Conservation (phyloP, 83 land plant genomes). For the Isoetes engelmannii region DNA sequence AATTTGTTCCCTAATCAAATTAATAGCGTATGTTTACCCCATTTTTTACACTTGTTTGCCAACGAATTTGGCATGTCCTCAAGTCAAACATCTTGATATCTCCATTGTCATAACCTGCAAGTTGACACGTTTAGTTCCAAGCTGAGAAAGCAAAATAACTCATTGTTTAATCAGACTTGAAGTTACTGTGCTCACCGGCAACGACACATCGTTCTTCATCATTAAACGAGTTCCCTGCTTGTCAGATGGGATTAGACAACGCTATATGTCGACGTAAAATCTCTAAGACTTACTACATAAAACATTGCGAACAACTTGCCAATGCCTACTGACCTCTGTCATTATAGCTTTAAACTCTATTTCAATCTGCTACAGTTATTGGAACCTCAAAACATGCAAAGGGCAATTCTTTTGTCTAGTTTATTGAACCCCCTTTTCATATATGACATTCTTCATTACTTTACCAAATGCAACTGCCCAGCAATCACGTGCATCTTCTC, state of each 20-base stretch:
- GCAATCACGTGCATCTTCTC: conserved; percentile 36
- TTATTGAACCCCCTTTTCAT: too few relatives aligned
- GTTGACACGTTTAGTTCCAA: neutral
- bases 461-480: conserved; percentile 48
- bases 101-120: conserved; percentile 40
- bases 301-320: neutral
- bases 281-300: neutral
- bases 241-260: conserved; percentile 1
- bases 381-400: too few relatives aligned
- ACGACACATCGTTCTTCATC: conserved; percentile 43
- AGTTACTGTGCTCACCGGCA: conserved; percentile 17
- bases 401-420: too few relatives aligned
- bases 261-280: neutral
- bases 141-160: neutral
- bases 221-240: conserved; percentile 29
- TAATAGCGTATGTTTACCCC: conserved; percentile 21
- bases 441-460: too few relatives aligned
- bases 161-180: neutral
- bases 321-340: neutral
- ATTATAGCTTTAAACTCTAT: too few relatives aligned
- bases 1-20: neutral
- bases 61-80: conserved; percentile 25
- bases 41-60: conserved; percentile 35
- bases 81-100: conserved; percentile 46
- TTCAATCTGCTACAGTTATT: too few relatives aligned